A percentile compares a stretch with the other conserved stretches of the same genome.
phyloP scores from a whole-genome alignment of 805 yeast species.

The Myxozyma kluyveri region DNA sequence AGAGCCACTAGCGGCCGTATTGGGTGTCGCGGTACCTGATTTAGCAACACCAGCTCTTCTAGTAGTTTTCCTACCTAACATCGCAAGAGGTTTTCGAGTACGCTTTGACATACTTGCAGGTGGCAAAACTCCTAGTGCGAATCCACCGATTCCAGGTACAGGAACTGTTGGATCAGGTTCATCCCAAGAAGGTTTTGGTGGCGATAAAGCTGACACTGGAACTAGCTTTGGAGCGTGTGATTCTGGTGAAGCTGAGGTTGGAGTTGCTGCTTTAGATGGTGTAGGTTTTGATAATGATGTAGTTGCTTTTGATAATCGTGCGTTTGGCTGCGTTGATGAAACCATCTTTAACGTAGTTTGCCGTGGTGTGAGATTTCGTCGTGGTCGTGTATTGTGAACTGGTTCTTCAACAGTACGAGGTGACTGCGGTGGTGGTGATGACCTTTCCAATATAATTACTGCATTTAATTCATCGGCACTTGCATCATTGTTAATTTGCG shows the following conservation, averaged over 20 bases:
- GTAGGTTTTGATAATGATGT: neutral
- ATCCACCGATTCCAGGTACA: slow-evolving; percentile 64
- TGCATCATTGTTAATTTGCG: too few relatives aligned
- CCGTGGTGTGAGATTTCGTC: too few relatives aligned
- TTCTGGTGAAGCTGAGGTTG: neutral
- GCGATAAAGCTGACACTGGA: too few relatives aligned
- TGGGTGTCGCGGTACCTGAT: slow-evolving; percentile 1
- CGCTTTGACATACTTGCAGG: slow-evolving; percentile 51
- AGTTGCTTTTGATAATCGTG: too few relatives aligned
- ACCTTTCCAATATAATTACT: too few relatives aligned
- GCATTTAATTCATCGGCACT: too few relatives aligned
- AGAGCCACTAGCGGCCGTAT: neutral
- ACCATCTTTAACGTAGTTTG: too few relatives aligned
- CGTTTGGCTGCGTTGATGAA: too few relatives aligned
- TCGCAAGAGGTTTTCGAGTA: slow-evolving; percentile 42
- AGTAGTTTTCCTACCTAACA: neutral
- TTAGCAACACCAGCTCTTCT: slow-evolving; percentile 3
- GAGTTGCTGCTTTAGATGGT: slow-evolving; percentile 4
- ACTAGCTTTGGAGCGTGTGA: neutral
- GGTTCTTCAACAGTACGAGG: too few relatives aligned
- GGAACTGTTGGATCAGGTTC: slow-evolving; percentile 63
- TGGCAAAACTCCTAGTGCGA: slow-evolving; percentile 69
- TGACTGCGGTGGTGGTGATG: too few relatives aligned
- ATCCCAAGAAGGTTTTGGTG: slow-evolving; percentile 2
- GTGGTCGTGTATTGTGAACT: too few relatives aligned